Percentiles rank a stretch among this genome's conserved stretches.
These are phyloP conservation scores for Cystobasidium ongulense DNA, from an alignment of 768 basidiomycete species.

Conservation along the genomic window DNA sequence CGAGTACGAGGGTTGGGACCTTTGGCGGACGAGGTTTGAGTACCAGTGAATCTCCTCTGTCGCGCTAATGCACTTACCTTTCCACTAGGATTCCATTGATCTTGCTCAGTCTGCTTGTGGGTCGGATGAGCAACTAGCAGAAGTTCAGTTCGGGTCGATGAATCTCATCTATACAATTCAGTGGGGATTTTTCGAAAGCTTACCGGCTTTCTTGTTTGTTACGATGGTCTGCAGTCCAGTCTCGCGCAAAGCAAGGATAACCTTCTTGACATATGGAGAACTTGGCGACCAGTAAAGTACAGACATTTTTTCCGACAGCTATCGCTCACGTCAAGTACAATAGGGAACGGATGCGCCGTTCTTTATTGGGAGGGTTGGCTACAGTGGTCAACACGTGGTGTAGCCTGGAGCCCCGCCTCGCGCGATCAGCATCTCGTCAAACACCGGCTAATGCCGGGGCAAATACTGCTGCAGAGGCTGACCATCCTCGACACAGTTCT, in stretches of 20 bases:
- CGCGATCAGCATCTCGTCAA: too few relatives aligned
- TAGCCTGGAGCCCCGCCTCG: too few relatives aligned
- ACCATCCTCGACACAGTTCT: too few relatives aligned
- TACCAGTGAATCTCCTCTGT: too few relatives aligned
- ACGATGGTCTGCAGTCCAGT: background rate
- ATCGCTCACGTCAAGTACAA: background rate
- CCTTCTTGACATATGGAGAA: conserved; percentile 1
- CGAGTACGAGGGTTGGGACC: background rate
- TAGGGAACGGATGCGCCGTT: too few relatives aligned
- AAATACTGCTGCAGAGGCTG: too few relatives aligned
- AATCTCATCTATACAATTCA: too few relatives aligned
- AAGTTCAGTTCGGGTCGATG: background rate
- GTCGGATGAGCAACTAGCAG: background rate
- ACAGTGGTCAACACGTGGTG: too few relatives aligned
- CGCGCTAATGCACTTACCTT: background rate
- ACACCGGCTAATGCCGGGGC: too few relatives aligned
- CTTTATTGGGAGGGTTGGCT: too few relatives aligned
- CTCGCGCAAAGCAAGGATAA: background rate
- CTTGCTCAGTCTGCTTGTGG: background rate
- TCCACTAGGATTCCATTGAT: conserved; percentile 1
- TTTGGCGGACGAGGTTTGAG: background rate
- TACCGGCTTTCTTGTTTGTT: background rate
- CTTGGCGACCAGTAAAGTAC: background rate
- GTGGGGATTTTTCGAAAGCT: too few relatives aligned
- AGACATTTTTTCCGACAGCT: background rate